A percentile compares a stretch with the other conserved stretches of the same genome.
phyloP scores from a whole-genome alignment of 495 filamentous ascomycete genomes.

The Neurospora sp. region DNA sequence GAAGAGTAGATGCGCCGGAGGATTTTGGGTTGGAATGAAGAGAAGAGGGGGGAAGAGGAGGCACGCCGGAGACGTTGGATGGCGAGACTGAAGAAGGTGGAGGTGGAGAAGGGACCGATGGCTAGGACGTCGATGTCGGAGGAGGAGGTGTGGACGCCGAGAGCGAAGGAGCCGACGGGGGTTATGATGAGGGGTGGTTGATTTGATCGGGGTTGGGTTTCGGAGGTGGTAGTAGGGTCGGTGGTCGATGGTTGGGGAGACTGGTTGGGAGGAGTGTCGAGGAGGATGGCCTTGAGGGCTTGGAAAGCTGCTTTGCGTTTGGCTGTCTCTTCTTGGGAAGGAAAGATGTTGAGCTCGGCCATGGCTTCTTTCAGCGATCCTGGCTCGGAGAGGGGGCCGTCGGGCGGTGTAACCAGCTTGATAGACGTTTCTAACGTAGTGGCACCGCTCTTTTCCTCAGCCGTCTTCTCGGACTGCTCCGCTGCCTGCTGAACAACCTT shows the following conservation, averaged over 20 bases:
- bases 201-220: background rate
- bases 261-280: conserved; percentile 9
- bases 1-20: conserved; percentile 41
- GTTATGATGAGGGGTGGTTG: conserved; percentile 34
- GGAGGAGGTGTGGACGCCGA: conserved; percentile 41
- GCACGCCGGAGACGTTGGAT: conserved; percentile 37
- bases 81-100: conserved; percentile 45
- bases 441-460: conserved; percentile 5
- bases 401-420: conserved; percentile 10
- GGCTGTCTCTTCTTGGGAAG: conserved; percentile 29
- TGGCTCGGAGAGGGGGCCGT: conserved; percentile 6
- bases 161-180: conserved; percentile 50
- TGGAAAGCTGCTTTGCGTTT: conserved; percentile 30
- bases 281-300: conserved; percentile 32
- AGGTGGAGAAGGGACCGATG: conserved; percentile 43
- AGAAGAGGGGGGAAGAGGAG: conserved; percentile 1
- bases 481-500: conserved; percentile 6
- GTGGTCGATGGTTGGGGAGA: background rate
- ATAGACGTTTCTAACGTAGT: conserved; percentile 16
- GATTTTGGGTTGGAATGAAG: conserved; percentile 19
- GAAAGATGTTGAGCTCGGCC: conserved; percentile 23
- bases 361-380: conserved; percentile 19
- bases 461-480: background rate
- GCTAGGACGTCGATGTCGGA: conserved; percentile 51
- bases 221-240: conserved; percentile 4